A percentile compares a stretch with the other conserved stretches of the same genome.
Evolutionary conservation across 2,329 filamentous ascomycete genomes (phyloP).

Genomic region (Clonostachys rhizophaga): DNA sequence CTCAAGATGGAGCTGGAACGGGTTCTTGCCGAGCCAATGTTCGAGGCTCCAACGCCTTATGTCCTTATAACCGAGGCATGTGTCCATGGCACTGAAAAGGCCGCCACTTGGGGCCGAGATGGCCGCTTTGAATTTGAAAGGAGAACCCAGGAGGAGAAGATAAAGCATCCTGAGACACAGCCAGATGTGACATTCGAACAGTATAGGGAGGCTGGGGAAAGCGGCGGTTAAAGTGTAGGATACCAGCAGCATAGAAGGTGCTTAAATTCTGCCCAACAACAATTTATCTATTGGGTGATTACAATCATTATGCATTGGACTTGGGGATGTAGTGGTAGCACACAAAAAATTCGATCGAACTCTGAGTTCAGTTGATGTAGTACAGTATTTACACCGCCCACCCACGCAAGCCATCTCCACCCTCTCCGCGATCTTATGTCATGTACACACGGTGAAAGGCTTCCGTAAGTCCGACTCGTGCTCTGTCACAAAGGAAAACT

Average conservation of each 20-base stretch:
- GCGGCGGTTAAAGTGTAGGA: constrained; percentile 30
- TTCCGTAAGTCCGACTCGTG: too few species aligned
- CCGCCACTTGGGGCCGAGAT: constrained; percentile 63
- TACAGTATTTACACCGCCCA: constrained; percentile 36
- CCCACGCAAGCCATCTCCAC: neutral
- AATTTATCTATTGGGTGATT: neutral
- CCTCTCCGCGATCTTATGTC: neutral
- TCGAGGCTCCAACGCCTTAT: constrained; percentile 72
- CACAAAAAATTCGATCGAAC: too few species aligned
- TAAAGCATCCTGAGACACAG: constrained; percentile 22
- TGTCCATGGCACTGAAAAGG: constrained; percentile 57
- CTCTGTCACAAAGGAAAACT: constrained; percentile 8
- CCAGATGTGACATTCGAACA: constrained; percentile 27
- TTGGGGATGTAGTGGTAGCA: too few species aligned
- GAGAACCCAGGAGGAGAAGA: constrained; percentile 56
- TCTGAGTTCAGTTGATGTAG: constrained; percentile 26
- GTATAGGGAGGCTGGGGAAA: constrained; percentile 39
- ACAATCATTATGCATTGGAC: too few species aligned
- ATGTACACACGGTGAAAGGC: too few species aligned
- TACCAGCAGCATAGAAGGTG: neutral
- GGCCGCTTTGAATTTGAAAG: constrained; percentile 66
- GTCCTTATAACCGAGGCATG: constrained; percentile 70
- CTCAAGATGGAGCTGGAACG: constrained; percentile 78
- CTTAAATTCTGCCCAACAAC: neutral
- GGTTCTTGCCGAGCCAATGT: constrained; percentile 75